phyloP scores from a whole-genome alignment of 345 rosid genomes.

The Salix viminalis region DNA sequence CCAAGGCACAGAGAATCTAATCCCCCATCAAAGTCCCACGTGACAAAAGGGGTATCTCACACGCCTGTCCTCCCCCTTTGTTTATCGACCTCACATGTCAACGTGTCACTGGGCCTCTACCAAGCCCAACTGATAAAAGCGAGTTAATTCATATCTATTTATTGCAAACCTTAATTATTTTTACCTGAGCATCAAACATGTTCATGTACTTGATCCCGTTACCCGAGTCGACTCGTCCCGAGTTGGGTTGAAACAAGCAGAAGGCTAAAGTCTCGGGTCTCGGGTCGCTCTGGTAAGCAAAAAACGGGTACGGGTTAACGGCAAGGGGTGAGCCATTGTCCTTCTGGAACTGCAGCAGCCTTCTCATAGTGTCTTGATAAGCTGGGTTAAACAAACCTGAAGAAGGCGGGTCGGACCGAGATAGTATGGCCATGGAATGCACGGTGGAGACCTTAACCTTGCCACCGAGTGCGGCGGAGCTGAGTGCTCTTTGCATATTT shows the following conservation, averaged over 20 bases:
- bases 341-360: conserved; percentile 57
- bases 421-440: conserved; percentile 76
- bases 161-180: too few species aligned
- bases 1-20: background rate
- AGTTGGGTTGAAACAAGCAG: conserved; percentile 82
- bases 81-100: background rate
- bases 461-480: conserved; percentile 61
- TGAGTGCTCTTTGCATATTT: conserved; percentile 71
- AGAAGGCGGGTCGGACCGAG: conserved; percentile 82
- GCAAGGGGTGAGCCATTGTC: conserved; percentile 75
- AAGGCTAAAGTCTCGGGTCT: conserved; percentile 82
- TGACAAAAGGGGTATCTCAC: background rate
- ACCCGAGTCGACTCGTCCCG: conserved; percentile 79
- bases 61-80: background rate
- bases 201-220: conserved; percentile 78
- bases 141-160: background rate
- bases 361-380: conserved; percentile 52
- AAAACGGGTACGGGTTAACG: conserved; percentile 88
- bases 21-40: background rate
- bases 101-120: background rate
- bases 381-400: conserved; percentile 55
- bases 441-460: conserved; percentile 85
- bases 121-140: background rate
- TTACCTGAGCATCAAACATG: conserved; percentile 98
- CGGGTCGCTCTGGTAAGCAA: conserved; percentile 83